These are phyloP conservation scores for Paraphoma sp. DNA, from an alignment of 2,329 filamentous ascomycete species.

Conservation along the genomic window DNA sequence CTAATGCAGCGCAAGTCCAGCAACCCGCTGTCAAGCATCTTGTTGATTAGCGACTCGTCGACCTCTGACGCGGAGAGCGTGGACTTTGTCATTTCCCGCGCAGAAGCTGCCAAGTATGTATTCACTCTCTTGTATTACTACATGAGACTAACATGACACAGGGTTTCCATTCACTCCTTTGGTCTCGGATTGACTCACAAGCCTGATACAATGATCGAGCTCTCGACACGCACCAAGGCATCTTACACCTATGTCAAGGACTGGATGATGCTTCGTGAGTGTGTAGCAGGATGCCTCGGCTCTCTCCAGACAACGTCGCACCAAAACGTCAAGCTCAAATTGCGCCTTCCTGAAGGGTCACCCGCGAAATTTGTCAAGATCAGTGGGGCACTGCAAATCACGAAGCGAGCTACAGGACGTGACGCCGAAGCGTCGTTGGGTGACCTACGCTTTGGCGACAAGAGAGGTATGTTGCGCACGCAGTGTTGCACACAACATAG, in stretches of 20 bases:
- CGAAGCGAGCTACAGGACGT: slow-evolving; percentile 90
- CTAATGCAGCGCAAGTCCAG: slow-evolving; percentile 97
- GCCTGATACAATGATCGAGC: slow-evolving; percentile 97
- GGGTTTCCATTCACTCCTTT: slow-evolving; percentile 95
- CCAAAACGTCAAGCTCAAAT: slow-evolving; percentile 95
- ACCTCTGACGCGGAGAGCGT: slow-evolving; percentile 94
- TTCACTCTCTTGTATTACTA: slow-evolving; percentile 3
- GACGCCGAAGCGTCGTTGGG: slow-evolving; percentile 93
- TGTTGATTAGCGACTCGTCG: slow-evolving; percentile 96
- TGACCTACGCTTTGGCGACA: slow-evolving; percentile 93
- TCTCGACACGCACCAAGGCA: slow-evolving; percentile 93
- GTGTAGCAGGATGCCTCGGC: slow-evolving; percentile 89
- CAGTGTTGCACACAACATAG: background rate
- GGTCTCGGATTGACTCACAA: slow-evolving; percentile 96
- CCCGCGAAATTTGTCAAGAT: slow-evolving; percentile 99
- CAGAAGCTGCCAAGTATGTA: slow-evolving; percentile 92
- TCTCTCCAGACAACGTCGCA: slow-evolving; percentile 94
- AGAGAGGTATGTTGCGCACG: slow-evolving; percentile 60
- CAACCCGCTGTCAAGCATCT: slow-evolving; percentile 92
- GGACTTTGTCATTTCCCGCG: slow-evolving; percentile 95
- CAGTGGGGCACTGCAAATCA: slow-evolving; percentile 92
- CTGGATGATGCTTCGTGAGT: slow-evolving; percentile 99
- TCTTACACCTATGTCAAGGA: slow-evolving; percentile 99
- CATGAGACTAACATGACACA: slow-evolving; percentile 47
- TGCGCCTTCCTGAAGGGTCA: slow-evolving; percentile 92